These are phyloP conservation scores for Penicillium pulvis DNA, from an alignment of 495 filamentous ascomycete genomes.

Conservation along the genomic window DNA sequence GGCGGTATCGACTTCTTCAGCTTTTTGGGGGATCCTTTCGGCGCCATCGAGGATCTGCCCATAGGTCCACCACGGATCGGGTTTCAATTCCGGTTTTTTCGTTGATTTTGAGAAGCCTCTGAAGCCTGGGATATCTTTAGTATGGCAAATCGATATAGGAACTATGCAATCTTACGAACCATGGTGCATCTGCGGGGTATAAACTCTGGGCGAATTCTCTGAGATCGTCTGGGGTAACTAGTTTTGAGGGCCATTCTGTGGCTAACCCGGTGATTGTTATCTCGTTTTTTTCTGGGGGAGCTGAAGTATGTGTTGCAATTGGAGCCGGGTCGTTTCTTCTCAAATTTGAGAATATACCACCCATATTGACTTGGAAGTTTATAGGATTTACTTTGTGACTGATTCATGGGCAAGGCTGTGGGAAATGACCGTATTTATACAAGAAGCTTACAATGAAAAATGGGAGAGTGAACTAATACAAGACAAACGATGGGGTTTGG, in stretches of 20 bases:
- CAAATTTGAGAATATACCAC: slow-evolving; percentile 1
- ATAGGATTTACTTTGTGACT: background rate
- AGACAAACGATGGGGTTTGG: background rate
- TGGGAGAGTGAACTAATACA: background rate
- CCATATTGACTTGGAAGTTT: background rate
- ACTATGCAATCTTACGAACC: background rate
- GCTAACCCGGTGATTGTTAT: slow-evolving; percentile 1
- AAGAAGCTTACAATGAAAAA: background rate
- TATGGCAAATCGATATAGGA: background rate
- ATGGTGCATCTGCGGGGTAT: slow-evolving; percentile 3
- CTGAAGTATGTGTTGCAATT: background rate
- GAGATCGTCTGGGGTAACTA: background rate
- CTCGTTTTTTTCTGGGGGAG: background rate
- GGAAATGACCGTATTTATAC: background rate
- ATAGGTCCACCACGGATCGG: slow-evolving; percentile 58
- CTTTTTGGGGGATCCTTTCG: slow-evolving; percentile 53
- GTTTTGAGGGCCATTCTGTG: slow-evolving; percentile 1
- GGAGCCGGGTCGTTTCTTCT: background rate
- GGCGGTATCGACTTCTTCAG: slow-evolving; percentile 52
- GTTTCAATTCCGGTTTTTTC: slow-evolving; percentile 63
- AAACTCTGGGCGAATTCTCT: background rate
- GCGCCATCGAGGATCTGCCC: slow-evolving; percentile 48
- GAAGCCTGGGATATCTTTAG: slow-evolving; percentile 22
- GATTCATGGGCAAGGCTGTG: background rate
- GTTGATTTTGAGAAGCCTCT: slow-evolving; percentile 63